A percentile compares a stretch with the other conserved stretches of the same genome.
phyloP scores from a whole-genome alignment of 805 yeast genomes.

The Saccharomycopsis microspora region DNA sequence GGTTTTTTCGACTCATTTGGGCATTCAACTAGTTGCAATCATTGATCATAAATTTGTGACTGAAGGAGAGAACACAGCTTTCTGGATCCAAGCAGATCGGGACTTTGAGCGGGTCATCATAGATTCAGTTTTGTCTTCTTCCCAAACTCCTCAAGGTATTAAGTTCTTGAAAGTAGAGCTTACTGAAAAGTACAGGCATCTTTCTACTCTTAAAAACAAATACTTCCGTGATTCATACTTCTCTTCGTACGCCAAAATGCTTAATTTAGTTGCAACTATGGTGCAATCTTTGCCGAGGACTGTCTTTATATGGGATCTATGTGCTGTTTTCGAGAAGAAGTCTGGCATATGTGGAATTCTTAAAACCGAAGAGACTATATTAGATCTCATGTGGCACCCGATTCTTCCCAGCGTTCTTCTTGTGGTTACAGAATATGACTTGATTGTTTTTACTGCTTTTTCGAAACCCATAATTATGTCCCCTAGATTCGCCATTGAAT shows the following conservation, averaged over 20 bases:
- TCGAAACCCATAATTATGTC: no score
- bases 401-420: slow-evolving; percentile 2
- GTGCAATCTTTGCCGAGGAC: not conserved
- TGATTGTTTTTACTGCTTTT: not conserved
- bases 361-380: not conserved
- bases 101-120: not conserved
- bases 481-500: no score
- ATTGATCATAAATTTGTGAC: not conserved
- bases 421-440: slow-evolving; percentile 1
- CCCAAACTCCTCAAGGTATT: not conserved
- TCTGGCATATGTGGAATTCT: not conserved
- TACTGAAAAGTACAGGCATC: not conserved
- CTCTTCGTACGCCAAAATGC: not conserved
- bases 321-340: not conserved
- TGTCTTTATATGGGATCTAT: slow-evolving; percentile 6
- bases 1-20: slow-evolving; percentile 6
- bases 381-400: slow-evolving; percentile 11
- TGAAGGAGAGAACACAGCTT: not conserved
- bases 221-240: not conserved
- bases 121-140: not conserved
- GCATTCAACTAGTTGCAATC: not conserved
- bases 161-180: not conserved
- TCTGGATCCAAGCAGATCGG: not conserved
- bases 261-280: slow-evolving; percentile 1
- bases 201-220: not conserved